Evolutionary conservation across 352 stramenopile species (phyloP), one percentile per base, ranked within the genome.

Genomic region (Pythium myriotylum): DNA sequence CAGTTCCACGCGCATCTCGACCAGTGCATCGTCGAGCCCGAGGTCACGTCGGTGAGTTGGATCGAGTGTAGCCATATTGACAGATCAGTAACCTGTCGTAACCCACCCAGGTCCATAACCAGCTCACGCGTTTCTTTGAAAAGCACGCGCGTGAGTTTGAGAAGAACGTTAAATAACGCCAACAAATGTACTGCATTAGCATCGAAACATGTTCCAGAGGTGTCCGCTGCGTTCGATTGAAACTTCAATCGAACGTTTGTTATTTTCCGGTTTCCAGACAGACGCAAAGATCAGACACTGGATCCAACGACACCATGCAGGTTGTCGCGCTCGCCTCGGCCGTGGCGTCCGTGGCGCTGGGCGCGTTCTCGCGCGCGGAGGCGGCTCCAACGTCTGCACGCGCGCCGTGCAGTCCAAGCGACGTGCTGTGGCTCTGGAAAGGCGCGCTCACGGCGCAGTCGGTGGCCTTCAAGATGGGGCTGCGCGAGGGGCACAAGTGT

Each of bases 381-480:
- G 45, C 48, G 20, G 13, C 47, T 14, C n/a, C 46, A 41, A 23
- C 62, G 22, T n/a, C 40, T 39, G 27, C 16, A 2, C 32, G 33
- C 2, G 35, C 19, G 20, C 9, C 42, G 20, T 91, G 81, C 29
- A 60, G 70, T 39, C 62, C 68, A 0, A 70, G 63, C 0, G 81
- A 89, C 42, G 79, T 91, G 50, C 40, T 84, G 29, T 93, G 84
- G 84, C 26, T 93, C 14, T 93, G 84, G 84, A 86, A 77, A 35
- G 84, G 84, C 54, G 81, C 80, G 33, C 63, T 93, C 39, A 81
- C 81, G 42, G 75, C 81, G 40, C 70, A 80, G 27, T 90, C 81
- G 3, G 65, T 93, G 29, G 71, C 50, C n/a, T 90, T 93, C 62
- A 88, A 88, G 46, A 68, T 91, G 43, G 84, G 84, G 35, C 72